Evolutionary conservation across 192 early-diverging fungal species (phyloP), one percentile per base, ranked within the genome.

Genomic region (Coemansia sp.): DNA sequence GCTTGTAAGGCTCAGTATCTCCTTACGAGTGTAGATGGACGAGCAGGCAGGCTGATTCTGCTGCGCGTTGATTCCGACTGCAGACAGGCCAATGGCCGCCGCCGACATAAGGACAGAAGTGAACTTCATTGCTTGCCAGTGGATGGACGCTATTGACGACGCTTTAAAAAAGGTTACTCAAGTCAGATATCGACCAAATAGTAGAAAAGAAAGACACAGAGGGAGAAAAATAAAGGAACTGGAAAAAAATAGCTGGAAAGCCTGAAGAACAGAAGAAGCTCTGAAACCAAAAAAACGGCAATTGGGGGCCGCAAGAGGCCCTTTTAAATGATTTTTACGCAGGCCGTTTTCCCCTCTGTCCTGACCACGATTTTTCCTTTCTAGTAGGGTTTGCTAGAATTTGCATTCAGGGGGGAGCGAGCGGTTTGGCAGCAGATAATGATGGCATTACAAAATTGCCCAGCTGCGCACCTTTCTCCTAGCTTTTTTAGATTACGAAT

Each of bases 11-110:
- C 71, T 80, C 52, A 70, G 72, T 9, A 80, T 18, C 65, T 80
- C 77, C 32, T 69, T 65, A 53, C 77, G 77, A 2, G 77, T 80
- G 71, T 74, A 71, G 54, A 80, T 39, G 32, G 61, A 65, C 34
- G 72, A 70, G 72, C 77, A 80, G 4, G 61, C 61, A 9, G 76
- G 63, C 58, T 70, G 76, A 29, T 13, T 70, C 64, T 73, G 71
- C 72, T 80, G 77, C 1, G 77, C 71, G 19, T 68, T 49, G 14
- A 45, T 48, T 35, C 60, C 54, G 11, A 78, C 25, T 18, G 66
- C 62, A 59, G 69, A 45, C 62, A 78, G 45, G 28, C 62, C 75
- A 59, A 72, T 32, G 34, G 63, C 69, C 4, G 58, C 60, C n/a
- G 75, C 69, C 45, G 75, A 64, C 29, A 65, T 18, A 22, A 56